Percentiles rank a stretch among this genome's conserved stretches.
phyloP scores from a whole-genome alignment of 2,329 filamentous ascomycete species.

The Fusarium zealandicum region DNA sequence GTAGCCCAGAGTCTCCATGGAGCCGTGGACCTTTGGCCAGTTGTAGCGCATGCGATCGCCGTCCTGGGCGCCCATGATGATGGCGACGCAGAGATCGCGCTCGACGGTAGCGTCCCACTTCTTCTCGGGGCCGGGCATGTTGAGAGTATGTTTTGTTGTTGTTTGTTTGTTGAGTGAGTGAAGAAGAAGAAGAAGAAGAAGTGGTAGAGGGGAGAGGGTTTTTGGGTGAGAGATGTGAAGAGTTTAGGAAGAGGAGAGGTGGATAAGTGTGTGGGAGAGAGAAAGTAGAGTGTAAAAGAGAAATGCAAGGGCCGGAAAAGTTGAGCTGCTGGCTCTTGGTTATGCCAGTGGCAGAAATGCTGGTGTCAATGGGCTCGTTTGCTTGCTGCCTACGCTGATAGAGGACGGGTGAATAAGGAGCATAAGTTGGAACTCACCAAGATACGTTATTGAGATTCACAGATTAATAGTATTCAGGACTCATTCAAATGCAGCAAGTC shows the following conservation, averaged over 20 bases:
- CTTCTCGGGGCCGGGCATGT: slow-evolving; percentile 44
- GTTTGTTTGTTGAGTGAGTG: neutral
- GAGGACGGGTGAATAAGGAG: neutral
- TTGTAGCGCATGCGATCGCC: slow-evolving; percentile 41
- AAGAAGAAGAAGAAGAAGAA: neutral
- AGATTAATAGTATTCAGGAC: neutral
- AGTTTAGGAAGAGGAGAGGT: neutral
- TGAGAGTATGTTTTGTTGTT: neutral
- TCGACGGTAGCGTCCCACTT: slow-evolving; percentile 49
- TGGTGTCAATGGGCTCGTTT: neutral
- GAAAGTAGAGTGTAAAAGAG: neutral
- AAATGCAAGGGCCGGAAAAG: neutral
- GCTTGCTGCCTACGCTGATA: neutral
- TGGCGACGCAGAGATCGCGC: slow-evolving; percentile 49
- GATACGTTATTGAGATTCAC: neutral
- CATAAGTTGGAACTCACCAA: neutral
- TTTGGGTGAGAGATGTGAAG: neutral
- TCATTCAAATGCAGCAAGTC: neutral
- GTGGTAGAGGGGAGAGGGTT: neutral
- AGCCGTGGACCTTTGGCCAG: slow-evolving; percentile 44
- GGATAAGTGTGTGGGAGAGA: neutral
- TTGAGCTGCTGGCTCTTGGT: neutral
- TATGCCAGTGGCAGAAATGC: slow-evolving; percentile 1
- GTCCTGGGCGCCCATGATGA: slow-evolving; percentile 42
- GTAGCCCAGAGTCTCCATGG: slow-evolving; percentile 47